A percentile compares a stretch with the other conserved stretches of the same genome.
These are phyloP conservation scores for Amanita molliuscula DNA, from an alignment of 768 basidiomycete species.

Conservation along the genomic window DNA sequence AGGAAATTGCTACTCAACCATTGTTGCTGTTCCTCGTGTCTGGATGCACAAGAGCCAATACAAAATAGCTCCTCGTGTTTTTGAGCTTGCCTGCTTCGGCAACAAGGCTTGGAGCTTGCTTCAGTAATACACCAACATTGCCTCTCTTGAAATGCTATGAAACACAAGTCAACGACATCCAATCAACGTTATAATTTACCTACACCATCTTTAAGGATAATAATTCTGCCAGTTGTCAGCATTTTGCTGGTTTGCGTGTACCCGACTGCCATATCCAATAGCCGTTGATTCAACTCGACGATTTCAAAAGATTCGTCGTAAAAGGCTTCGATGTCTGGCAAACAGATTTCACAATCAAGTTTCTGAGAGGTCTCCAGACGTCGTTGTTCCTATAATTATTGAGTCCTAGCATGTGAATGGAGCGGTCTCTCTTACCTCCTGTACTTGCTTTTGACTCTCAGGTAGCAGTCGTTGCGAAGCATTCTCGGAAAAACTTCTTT, in stretches of 20 bases:
- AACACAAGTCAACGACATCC: not conserved
- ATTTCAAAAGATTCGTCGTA: slow-evolving; percentile 67
- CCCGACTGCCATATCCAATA: slow-evolving; percentile 49
- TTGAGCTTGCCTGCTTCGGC: slow-evolving; percentile 32
- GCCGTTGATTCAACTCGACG: slow-evolving; percentile 46
- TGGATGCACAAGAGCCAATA: slow-evolving; percentile 62
- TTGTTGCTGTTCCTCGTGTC: slow-evolving; percentile 44
- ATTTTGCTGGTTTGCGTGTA: slow-evolving; percentile 61
- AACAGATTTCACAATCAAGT: slow-evolving; percentile 60
- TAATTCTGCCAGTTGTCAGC: slow-evolving; percentile 65
- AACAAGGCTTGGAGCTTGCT: slow-evolving; percentile 41
- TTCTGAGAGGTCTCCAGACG: slow-evolving; percentile 48
- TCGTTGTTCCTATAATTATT: slow-evolving; percentile 55
- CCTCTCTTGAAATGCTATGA: slow-evolving; percentile 68
- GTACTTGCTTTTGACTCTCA: slow-evolving; percentile 83
- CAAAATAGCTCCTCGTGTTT: slow-evolving; percentile 48
- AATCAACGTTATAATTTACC: slow-evolving; percentile 12
- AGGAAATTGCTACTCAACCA: slow-evolving; percentile 26
- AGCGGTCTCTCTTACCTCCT: slow-evolving; percentile 41
- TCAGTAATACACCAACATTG: slow-evolving; percentile 64
- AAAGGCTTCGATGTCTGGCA: slow-evolving; percentile 59
- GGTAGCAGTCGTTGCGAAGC: slow-evolving; percentile 87
- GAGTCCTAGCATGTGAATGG: not conserved
- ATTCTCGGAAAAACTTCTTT: slow-evolving; percentile 97
- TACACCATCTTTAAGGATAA: slow-evolving; percentile 78